Conservation (phyloP, 306 rosid species). For the Prinsepia uniflora region DNA sequence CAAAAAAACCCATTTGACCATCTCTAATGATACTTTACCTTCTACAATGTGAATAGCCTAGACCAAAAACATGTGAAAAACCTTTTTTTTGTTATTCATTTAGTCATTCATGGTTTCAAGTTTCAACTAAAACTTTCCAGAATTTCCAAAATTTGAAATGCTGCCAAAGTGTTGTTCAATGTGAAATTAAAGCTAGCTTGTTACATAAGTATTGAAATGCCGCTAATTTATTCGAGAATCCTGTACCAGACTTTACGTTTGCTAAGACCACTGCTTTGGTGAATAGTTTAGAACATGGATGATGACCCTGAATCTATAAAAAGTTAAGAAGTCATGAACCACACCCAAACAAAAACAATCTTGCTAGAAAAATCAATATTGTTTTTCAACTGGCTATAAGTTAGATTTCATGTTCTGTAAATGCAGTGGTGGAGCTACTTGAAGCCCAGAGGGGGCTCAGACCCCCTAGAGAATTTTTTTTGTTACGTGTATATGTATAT, state of each 20-base stretch:
- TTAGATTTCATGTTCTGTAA: background rate
- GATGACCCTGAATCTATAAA: background rate
- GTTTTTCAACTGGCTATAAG: background rate
- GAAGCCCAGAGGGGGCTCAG: too few relatives aligned
- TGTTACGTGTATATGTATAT: too few relatives aligned
- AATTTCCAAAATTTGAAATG: background rate
- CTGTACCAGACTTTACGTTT: background rate
- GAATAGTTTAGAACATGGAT: background rate
- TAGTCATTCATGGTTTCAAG: slow-evolving; percentile 6
- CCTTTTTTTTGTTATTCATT: background rate
- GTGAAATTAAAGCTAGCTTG: background rate
- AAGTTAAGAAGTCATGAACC: background rate
- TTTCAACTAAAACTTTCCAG: background rate
- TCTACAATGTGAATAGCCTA: background rate
- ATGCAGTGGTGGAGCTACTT: too few relatives aligned
- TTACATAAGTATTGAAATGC: background rate
- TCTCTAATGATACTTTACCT: background rate
- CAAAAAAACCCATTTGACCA: too few relatives aligned
- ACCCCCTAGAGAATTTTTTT: too few relatives aligned
- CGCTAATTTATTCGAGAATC: too few relatives aligned
- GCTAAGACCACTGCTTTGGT: background rate
- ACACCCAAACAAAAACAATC: background rate
- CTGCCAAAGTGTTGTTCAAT: background rate
- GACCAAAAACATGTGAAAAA: background rate
- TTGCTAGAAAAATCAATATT: background rate